Conservation (phyloP, 2,329 filamentous ascomycete species). For the Aspergillus carbonarius region DNA sequence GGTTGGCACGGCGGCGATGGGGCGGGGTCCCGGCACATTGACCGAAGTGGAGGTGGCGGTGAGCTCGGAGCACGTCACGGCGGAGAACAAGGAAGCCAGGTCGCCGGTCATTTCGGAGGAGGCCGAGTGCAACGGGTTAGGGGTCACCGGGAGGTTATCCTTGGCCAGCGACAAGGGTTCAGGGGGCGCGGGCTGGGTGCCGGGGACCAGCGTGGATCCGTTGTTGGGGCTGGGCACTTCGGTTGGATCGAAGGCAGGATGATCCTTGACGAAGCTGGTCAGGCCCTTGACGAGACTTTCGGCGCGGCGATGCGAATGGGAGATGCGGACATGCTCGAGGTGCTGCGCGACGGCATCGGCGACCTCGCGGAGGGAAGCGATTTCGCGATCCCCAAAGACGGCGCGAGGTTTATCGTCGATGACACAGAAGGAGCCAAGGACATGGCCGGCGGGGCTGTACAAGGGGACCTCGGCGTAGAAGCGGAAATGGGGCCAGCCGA, state of each 20-base stretch:
- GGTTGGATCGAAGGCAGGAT: constrained; percentile 24
- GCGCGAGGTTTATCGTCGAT: constrained; percentile 54
- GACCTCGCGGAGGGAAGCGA: constrained; percentile 56
- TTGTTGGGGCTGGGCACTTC: constrained; percentile 13
- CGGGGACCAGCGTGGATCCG: background rate
- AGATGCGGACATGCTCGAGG: constrained; percentile 56
- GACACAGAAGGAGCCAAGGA: constrained; percentile 59
- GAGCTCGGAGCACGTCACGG: constrained; percentile 9
- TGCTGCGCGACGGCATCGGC: constrained; percentile 57
- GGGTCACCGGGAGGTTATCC: background rate
- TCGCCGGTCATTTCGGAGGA: constrained; percentile 11
- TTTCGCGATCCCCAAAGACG: constrained; percentile 37
- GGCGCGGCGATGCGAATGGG: constrained; percentile 55
- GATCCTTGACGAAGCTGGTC: constrained; percentile 51
- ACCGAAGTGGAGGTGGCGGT: constrained; percentile 6
- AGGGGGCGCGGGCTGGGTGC: background rate
- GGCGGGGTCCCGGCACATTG: background rate
- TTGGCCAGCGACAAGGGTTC: background rate
- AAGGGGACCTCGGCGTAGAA: constrained; percentile 62
- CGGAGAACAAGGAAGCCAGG: constrained; percentile 14
- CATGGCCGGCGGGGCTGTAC: constrained; percentile 51
- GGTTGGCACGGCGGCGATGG: background rate
- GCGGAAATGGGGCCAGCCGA: constrained; percentile 30
- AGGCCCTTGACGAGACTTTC: constrained; percentile 59
- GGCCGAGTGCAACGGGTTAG: background rate